phyloP scores from a whole-genome alignment of 495 filamentous ascomycete species.

The Pyrenula aspistea region DNA sequence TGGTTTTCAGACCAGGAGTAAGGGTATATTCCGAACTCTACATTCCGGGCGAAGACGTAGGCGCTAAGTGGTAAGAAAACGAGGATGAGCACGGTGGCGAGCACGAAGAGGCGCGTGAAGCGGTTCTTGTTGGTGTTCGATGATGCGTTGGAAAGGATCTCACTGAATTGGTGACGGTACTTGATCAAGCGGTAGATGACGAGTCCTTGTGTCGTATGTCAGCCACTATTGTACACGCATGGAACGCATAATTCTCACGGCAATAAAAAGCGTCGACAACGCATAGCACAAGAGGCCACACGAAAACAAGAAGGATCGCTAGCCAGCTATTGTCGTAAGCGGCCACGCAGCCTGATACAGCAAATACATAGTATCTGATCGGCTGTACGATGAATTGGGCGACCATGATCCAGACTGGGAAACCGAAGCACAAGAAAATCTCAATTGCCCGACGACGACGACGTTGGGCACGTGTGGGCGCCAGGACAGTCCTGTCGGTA shows the following conservation, averaged over 20 bases:
- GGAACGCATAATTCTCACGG: slow-evolving; percentile 37
- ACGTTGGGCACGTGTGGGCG: slow-evolving; percentile 37
- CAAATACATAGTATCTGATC: slow-evolving; percentile 59
- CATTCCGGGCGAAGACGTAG: slow-evolving; percentile 47
- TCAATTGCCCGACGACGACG: slow-evolving; percentile 44
- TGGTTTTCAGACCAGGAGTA: slow-evolving; percentile 48
- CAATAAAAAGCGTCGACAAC: slow-evolving; percentile 55
- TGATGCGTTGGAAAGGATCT: slow-evolving; percentile 42
- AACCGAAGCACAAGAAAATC: slow-evolving; percentile 52
- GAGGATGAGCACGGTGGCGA: slow-evolving; percentile 56
- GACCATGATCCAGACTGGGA: slow-evolving; percentile 53
- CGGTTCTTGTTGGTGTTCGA: slow-evolving; percentile 51
- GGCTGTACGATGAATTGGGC: slow-evolving; percentile 59
- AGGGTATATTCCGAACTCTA: slow-evolving; percentile 22
- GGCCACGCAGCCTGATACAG: slow-evolving; percentile 61
- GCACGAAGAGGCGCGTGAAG: slow-evolving; percentile 67
- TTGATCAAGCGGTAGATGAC: slow-evolving; percentile 55
- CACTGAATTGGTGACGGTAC: slow-evolving; percentile 49
- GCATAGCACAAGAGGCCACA: slow-evolving; percentile 56
- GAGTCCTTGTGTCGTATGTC: slow-evolving; percentile 34
- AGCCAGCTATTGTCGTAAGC: slow-evolving; percentile 59
- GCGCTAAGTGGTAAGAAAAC: slow-evolving; percentile 50
- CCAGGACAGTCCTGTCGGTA: slow-evolving; percentile 44
- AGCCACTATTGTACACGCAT: too few relatives aligned
- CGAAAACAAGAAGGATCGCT: slow-evolving; percentile 48